Base-by-base conservation (phyloP, 2,329 filamentous ascomycete species). In the Reticulascus tulasneorum region DNA sequence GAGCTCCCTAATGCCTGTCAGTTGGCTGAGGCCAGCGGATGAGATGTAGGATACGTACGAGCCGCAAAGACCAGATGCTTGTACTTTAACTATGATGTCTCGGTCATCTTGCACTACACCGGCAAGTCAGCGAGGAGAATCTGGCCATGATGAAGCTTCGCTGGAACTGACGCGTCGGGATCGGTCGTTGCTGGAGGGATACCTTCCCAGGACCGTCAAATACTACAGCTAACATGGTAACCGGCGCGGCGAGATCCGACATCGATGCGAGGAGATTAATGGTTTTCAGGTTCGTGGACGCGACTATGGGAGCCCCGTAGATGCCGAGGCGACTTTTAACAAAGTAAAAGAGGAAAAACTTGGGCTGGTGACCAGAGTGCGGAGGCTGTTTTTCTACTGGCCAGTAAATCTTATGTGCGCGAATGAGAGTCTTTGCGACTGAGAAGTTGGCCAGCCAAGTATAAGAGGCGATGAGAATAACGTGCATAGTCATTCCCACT, bases 181-280 rank as follows among this genome's bases (percentile, higher is more conserved):
- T 73, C 1, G 88, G 88, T 15, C 86, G 75, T 41, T 93, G 79
- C 63, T 94, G 84, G 37, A 96, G 63, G 1, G 75, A 82, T 36
- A 94, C 73, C 53, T 86, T 79, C 52, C 76, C 72, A 5, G 85
- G 83, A 3, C 84, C 87, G 44, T 91, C 82, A 65, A 95, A 94
- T 36, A 95, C 77, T 20, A 96, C 86, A 20, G 88, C 88, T 60
- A 86, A 85, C 90, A 96, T 95, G 1, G 76, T n/a, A 86, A 21
- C 23, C 32, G 13, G 24, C 17, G 24, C 21, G 16, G 29, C 38
- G 41, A 23, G 29, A 32, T 43, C n/a, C 13, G 33, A 23, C 17
- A 34, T 22, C 13, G 15, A 17, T 13, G 11, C 5, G 23, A 24
- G 9, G 23, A 9, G n/a, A 9, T 24, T 24, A 9, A 24, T 24